Base-by-base conservation (phyloP, 345 rosid species). In the Brassica nigra region DNA sequence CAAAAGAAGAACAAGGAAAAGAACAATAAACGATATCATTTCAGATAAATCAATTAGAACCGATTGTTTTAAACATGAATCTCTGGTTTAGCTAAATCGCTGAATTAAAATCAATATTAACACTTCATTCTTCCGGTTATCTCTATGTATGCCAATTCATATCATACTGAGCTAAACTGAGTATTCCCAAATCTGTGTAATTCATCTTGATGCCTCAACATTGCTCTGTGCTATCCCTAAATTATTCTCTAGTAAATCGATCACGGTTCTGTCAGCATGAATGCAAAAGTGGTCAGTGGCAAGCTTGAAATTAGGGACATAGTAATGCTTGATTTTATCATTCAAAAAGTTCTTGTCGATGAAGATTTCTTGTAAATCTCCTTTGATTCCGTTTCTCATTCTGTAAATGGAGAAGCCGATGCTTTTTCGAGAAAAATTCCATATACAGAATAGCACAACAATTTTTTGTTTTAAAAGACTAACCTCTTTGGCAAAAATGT, bases 401-500 rank as follows among this genome's bases (percentile, higher is more conserved):
- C 18, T 18, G 18, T 18, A 18, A 18, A 18, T 18, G 18, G 18
- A 18, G 18, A 18, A 18, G 18, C 18, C 18, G 18, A 18, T 18
- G 18, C 18, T 18, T 0, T 18, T 18, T 18, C 18, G 18, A 18
- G 18, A n/a, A n/a, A n/a, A n/a, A n/a, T n/a, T n/a, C n/a, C 10
- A 5, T 20, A 29, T 14, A 33, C 9, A 6, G 31, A 29, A 29
- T 29, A 29, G 4, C 1, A 34, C 16, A 47, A 23, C n/a, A n/a
- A n/a, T n/a, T n/a, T n/a, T n/a, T n/a, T n/a, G n/a, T n/a, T n/a
- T n/a, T n/a, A 73, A 57, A 69, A 68, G 67, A 79, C 92, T 87
- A 82, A 93, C 99, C 84, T 91, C 96, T 87, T 90, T 91, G 2
- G 90, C 81, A 14, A 89, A 91, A 44, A 91, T 86, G 73, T 90